These are phyloP conservation scores for Cutaneotrichosporon daszewskae DNA, from an alignment of 1,284 basidiomycete genomes.

Conservation along the genomic window DNA sequence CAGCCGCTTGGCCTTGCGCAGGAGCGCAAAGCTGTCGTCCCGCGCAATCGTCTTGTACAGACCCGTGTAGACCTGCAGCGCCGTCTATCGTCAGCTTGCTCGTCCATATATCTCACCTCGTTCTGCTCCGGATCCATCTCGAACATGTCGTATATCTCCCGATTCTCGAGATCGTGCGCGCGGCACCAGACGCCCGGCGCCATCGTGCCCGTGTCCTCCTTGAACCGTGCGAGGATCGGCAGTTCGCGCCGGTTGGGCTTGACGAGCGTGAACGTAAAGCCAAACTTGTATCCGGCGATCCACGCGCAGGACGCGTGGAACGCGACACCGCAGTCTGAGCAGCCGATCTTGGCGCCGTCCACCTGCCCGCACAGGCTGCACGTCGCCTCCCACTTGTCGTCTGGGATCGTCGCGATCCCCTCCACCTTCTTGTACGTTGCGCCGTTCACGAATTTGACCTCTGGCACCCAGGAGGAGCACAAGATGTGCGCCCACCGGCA, in stretches of 20 bases:
- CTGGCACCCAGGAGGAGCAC: constrained; percentile 81
- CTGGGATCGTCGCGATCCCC: constrained; percentile 69
- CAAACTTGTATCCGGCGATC: constrained; percentile 72
- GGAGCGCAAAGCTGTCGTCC: constrained; percentile 64
- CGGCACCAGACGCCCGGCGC: constrained; percentile 73
- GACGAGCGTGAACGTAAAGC: constrained; percentile 81
- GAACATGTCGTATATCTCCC: constrained; percentile 70
- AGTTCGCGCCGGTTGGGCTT: constrained; percentile 61
- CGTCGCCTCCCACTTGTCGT: constrained; percentile 34
- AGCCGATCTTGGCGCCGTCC: constrained; percentile 76
- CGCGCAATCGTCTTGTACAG: constrained; percentile 71
- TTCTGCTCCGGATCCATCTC: constrained; percentile 66
- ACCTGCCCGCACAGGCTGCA: constrained; percentile 58
- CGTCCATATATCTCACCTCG: constrained; percentile 13
- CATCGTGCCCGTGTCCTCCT: constrained; percentile 78
- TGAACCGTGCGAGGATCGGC: constrained; percentile 69
- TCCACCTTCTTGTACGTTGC: constrained; percentile 69
- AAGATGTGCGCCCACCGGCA: constrained; percentile 88
- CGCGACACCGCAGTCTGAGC: constrained; percentile 70
- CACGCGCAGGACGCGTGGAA: constrained; percentile 90
- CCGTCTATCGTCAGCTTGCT: constrained; percentile 51
- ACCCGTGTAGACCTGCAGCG: constrained; percentile 74
- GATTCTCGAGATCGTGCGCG: constrained; percentile 60
- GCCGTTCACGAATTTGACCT: constrained; percentile 72
- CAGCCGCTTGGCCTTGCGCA: constrained; percentile 76